Evolutionary conservation across 208 protist genomes (phyloP), one percentile per base, ranked within the genome.

Genomic region (Ichthyophonus hoferi): DNA sequence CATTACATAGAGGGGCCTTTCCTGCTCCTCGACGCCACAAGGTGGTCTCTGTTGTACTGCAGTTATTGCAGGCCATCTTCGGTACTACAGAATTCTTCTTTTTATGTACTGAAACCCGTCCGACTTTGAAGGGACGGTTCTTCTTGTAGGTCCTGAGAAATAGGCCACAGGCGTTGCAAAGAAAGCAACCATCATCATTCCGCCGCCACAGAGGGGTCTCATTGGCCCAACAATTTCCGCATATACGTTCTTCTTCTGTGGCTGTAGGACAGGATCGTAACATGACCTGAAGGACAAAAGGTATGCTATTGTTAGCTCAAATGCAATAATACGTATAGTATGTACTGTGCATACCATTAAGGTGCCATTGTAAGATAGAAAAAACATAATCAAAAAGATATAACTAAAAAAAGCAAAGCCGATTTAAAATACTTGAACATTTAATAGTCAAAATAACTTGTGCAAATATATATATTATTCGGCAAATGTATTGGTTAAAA

Each of bases 151-250:
- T 41, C 50, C 87, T 90, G 43, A 87, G 40, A 76, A 86, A 90
- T 1, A 90, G 50, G 14, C 88, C 88, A 87, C 88, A 90, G 31
- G 88, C 88, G 79, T 90, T 90, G 88, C 88, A 90, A 1, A 87
- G 88, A 37, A 87, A 87, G 1, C 78, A 31, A 31, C 79, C 78
- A 0, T 78, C 17, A n/a, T 86, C 14, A 40, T 86, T 79, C 12
- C 82, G 37, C 1, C 88, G 39, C 88, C 88, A 90, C 37, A 90
- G 50, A 40, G 88, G 88, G 3, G 88, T 90, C 7, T 77, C 37
- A 14, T 14, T 37, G 3, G 88, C 83, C 41, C 42, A 33, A 40
- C 88, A 90, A 43, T 90, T 90, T 12, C 40, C 24, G 79, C 87
- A 90, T 1, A 88, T 37, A 58, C 88, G 79, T 2, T 83, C 37